phyloP scores from a whole-genome alignment of 2,329 filamentous ascomycete genomes.

The Monosporascus cannonballus region DNA sequence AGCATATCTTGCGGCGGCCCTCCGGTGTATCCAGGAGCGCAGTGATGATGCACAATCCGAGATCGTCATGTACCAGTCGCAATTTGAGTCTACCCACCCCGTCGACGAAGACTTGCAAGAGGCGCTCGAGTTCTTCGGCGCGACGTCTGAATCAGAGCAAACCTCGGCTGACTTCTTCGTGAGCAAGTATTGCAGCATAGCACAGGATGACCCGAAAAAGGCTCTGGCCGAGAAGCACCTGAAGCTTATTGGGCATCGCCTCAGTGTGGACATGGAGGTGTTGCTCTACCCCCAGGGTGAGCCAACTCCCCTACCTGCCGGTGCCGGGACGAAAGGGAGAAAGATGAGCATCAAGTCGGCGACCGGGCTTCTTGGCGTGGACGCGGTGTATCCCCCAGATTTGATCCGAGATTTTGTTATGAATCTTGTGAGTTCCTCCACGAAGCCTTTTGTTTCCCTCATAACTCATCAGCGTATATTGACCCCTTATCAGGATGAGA shows the following conservation, averaged over 20 bases:
- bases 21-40: constrained; percentile 18
- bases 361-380: constrained; percentile 17
- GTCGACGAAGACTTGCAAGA: constrained; percentile 10
- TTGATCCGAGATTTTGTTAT: constrained; percentile 20
- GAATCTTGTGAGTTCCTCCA: constrained; percentile 14
- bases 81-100: constrained; percentile 15
- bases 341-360: constrained; percentile 20
- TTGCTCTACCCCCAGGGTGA: constrained; percentile 7
- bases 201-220: constrained; percentile 6
- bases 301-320: constrained; percentile 1
- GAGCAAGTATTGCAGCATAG: constrained; percentile 12
- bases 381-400: constrained; percentile 18
- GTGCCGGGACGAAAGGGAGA: constrained; percentile 2
- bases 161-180: constrained; percentile 13
- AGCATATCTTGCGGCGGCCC: constrained; percentile 19
- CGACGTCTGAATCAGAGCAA: constrained; percentile 1
- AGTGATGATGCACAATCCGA: constrained; percentile 16
- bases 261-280: constrained; percentile 16
- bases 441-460: neutral
- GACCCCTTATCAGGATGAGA: constrained; percentile 10
- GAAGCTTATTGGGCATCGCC: constrained; percentile 16
- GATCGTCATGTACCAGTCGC: constrained; percentile 21
- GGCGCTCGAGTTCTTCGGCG: constrained; percentile 19
- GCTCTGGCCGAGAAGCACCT: constrained; percentile 16
- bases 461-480: constrained; percentile 3